Evolutionary conservation across 129 eudicot species (phyloP).

Genomic region (Centaurea solstitialis): DNA sequence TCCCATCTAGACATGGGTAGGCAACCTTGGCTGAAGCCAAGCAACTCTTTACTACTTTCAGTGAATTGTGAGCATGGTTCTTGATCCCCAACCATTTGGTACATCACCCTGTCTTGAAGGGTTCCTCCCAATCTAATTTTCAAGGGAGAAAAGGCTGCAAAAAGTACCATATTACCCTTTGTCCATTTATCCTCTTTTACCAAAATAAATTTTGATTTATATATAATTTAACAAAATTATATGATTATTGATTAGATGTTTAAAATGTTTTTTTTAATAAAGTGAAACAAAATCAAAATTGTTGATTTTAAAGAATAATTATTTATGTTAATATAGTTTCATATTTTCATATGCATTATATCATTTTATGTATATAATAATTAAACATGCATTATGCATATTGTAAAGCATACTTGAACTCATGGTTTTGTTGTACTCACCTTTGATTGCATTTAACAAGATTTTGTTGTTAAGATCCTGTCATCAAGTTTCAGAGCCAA

Average conservation of each 20-base stretch:
- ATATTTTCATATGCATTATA: neutral
- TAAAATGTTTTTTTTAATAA: neutral
- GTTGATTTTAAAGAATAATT: neutral
- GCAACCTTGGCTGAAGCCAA: conserved; percentile 76
- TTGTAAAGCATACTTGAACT: neutral
- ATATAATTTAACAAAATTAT: neutral
- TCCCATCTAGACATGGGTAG: conserved; percentile 86
- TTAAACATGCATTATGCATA: neutral
- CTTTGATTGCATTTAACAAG: conserved; percentile 73
- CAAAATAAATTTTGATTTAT: neutral
- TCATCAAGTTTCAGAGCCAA: conserved; percentile 12
- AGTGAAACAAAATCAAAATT: neutral
- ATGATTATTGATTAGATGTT: neutral
- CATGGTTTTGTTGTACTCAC: conserved; percentile 33
- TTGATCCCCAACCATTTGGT: conserved; percentile 46
- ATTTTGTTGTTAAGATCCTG: conserved; percentile 83
- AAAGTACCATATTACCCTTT: neutral
- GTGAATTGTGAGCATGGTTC: conserved; percentile 55
- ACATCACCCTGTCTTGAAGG: conserved; percentile 69
- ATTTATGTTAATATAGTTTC: neutral
- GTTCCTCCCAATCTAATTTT: conserved; percentile 97
- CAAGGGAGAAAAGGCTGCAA: conserved; percentile 86
- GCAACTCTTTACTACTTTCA: conserved; percentile 29
- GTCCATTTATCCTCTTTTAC: neutral
- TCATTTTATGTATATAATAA: neutral